These are phyloP conservation scores for Conticribra guillardii DNA, from an alignment of 108 stramenopile species.

Conservation along the genomic window DNA sequence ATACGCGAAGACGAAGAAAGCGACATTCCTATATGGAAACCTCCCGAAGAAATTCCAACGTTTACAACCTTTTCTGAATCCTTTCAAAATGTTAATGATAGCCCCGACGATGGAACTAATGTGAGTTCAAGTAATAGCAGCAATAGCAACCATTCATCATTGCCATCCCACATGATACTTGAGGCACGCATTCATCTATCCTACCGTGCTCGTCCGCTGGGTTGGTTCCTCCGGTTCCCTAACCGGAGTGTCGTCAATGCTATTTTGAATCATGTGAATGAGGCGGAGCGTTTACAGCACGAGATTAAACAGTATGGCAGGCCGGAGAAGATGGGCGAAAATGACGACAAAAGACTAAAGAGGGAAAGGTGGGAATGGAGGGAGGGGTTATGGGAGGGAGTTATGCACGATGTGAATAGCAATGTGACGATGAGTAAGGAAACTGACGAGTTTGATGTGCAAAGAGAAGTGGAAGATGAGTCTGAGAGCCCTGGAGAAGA, in stretches of 20 bases:
- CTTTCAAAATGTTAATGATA: constrained; percentile 17
- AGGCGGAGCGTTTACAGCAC: constrained; percentile 7
- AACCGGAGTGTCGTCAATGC: constrained; percentile 48
- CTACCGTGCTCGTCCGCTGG: constrained; percentile 26
- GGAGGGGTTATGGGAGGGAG: constrained; percentile 34
- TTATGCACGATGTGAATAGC: too few relatives aligned
- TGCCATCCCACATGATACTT: constrained; percentile 13
- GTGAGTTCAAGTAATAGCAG: not conserved
- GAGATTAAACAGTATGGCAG: too few relatives aligned
- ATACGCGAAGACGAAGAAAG: constrained; percentile 3
- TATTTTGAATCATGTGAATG: constrained; percentile 26
- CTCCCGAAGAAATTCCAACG: not conserved
- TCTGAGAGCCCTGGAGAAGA: too few relatives aligned
- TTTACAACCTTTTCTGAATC: not conserved
- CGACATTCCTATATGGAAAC: not conserved
- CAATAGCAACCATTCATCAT: not conserved
- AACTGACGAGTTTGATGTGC: too few relatives aligned
- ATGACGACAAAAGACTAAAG: too few relatives aligned
- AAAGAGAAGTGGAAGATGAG: constrained; percentile 29
- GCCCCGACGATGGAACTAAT: too few relatives aligned
- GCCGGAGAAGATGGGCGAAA: too few relatives aligned
- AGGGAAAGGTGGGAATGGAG: too few relatives aligned
- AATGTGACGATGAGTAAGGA: too few relatives aligned
- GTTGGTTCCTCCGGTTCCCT: constrained; percentile 48
- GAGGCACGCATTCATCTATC: constrained; percentile 49